Evolutionary conservation across 78 protist species (phyloP).

Genomic region (Tieghemostelium lacteum): DNA sequence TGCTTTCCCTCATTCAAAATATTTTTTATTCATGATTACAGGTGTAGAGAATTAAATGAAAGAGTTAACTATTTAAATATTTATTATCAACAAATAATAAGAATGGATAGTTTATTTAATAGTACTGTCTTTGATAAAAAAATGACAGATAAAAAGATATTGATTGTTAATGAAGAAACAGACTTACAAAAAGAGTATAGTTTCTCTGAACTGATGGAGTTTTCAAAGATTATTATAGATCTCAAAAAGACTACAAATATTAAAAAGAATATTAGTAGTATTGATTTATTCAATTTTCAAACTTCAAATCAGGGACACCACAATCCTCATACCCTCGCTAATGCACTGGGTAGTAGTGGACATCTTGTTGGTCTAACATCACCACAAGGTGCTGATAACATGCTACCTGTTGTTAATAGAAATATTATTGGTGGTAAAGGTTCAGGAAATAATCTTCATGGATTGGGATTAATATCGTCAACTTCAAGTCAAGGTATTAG

Average conservation of each 20-base stretch:
- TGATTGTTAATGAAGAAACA: constrained; percentile 22
- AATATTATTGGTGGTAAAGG: neutral
- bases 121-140: neutral
- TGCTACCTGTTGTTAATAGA: neutral
- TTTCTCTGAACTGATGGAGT: constrained; percentile 18
- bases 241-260: neutral
- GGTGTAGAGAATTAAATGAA: no score
- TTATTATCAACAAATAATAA: no score
- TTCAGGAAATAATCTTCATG: neutral
- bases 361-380: neutral
- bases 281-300: neutral
- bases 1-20: no score
- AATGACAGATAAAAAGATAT: constrained; percentile 4
- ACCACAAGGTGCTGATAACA: neutral
- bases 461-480: no score
- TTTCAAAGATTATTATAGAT: neutral
- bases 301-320: neutral
- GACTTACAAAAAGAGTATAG: constrained; percentile 13
- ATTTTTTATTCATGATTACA: no score
- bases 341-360: neutral
- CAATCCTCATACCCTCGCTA: no score
- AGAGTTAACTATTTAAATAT: neutral
- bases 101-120: neutral
- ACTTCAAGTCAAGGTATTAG: neutral
- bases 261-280: neutral